Conservation (phyloP, 2,329 filamentous ascomycete species). For the Phaeosphaeria sp. region DNA sequence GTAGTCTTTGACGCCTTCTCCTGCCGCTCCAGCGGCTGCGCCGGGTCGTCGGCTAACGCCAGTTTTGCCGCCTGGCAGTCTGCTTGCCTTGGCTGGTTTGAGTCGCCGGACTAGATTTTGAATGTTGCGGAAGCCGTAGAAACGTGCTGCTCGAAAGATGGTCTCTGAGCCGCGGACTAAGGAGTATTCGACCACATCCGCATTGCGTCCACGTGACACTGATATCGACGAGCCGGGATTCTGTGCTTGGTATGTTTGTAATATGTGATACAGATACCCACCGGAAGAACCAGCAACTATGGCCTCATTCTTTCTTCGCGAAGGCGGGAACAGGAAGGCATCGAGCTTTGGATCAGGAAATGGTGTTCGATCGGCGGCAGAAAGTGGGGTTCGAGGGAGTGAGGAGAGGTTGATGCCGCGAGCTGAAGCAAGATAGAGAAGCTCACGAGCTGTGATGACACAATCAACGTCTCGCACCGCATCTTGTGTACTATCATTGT, state of each 20-base stretch:
- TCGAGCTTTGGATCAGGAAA: slow-evolving; percentile 79
- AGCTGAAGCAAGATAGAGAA: slow-evolving; percentile 85
- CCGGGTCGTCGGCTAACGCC: slow-evolving; percentile 70
- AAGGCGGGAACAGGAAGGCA: slow-evolving; percentile 72
- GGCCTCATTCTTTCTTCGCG: slow-evolving; percentile 48
- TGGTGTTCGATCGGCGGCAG: slow-evolving; percentile 53
- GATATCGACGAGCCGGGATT: slow-evolving; percentile 76
- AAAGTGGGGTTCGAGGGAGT: slow-evolving; percentile 66
- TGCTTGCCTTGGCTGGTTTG: slow-evolving; percentile 78
- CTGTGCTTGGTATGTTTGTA: slow-evolving; percentile 73
- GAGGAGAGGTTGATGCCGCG: slow-evolving; percentile 78
- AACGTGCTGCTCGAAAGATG: slow-evolving; percentile 67
- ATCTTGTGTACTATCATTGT: slow-evolving; percentile 25
- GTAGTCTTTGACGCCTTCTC: slow-evolving; percentile 71
- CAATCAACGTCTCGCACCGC: slow-evolving; percentile 88
- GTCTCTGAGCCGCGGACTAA: slow-evolving; percentile 60
- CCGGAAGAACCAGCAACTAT: slow-evolving; percentile 79
- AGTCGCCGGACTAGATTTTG: slow-evolving; percentile 94
- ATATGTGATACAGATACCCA: slow-evolving; percentile 85
- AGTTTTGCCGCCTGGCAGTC: slow-evolving; percentile 41
- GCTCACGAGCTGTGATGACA: slow-evolving; percentile 94
- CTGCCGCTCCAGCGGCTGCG: slow-evolving; percentile 64
- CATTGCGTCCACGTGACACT: slow-evolving; percentile 79
- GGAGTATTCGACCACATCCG: slow-evolving; percentile 86
- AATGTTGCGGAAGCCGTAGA: slow-evolving; percentile 98